These are phyloP conservation scores for Durotheca rogersii DNA, from an alignment of 495 filamentous ascomycete genomes.

Conservation along the genomic window DNA sequence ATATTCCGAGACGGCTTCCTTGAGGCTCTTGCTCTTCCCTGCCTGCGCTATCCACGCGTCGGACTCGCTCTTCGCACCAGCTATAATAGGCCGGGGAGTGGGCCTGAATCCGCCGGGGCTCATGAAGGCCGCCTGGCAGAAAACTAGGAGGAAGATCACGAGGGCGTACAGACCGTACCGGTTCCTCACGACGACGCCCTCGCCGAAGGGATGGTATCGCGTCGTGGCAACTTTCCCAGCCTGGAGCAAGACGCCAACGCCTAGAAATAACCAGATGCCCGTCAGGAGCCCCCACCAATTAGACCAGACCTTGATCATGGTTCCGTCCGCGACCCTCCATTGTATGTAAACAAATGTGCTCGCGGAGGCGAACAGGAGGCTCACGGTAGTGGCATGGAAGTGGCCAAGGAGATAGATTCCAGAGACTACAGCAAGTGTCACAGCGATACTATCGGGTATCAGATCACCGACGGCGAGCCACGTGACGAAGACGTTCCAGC, in stretches of 20 bases:
- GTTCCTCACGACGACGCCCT: constrained; percentile 17
- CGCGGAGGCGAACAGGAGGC: constrained; percentile 17
- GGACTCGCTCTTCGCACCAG: constrained; percentile 48
- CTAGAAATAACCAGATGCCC: constrained; percentile 24
- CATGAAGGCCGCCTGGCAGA: constrained; percentile 17
- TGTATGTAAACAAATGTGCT: constrained; percentile 28
- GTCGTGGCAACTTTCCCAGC: constrained; percentile 11
- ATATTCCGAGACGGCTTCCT: constrained; percentile 59
- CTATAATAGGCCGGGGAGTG: constrained; percentile 41
- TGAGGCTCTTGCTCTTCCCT: constrained; percentile 49
- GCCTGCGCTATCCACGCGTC: constrained; percentile 45
- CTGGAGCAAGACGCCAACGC: constrained; percentile 24
- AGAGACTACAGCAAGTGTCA: constrained; percentile 16
- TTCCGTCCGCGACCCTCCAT: constrained; percentile 27
- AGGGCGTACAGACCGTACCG: constrained; percentile 22
- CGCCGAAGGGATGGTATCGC: constrained; percentile 9
- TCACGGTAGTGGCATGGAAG: constrained; percentile 21
- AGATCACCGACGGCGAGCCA: constrained; percentile 27
- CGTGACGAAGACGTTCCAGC: constrained; percentile 26
- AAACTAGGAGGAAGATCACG: constrained; percentile 20
- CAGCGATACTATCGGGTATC: constrained; percentile 18
- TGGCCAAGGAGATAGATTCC: constrained; percentile 25
- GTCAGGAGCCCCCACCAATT: constrained; percentile 19
- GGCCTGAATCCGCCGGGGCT: constrained; percentile 12
- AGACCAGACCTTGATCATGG: constrained; percentile 27